phyloP scores from a whole-genome alignment of 2,329 filamentous ascomycete species.

The Ceratocystis colombiana region DNA sequence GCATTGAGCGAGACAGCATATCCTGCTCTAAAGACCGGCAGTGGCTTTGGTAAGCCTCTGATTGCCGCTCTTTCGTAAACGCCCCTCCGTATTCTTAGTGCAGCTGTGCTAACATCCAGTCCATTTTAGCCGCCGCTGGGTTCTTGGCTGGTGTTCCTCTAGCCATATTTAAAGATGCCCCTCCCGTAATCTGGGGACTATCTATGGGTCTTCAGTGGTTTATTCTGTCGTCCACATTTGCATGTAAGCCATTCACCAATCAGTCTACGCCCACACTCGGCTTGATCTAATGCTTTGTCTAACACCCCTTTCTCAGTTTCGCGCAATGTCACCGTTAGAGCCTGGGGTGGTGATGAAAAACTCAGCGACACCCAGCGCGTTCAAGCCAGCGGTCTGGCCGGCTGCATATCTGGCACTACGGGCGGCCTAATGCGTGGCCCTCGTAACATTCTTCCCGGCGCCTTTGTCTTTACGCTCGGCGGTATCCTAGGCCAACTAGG shows the following conservation, averaged over 20 bases:
- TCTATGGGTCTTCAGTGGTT: constrained; percentile 73
- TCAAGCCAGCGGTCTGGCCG: constrained; percentile 59
- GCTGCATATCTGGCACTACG: constrained; percentile 55
- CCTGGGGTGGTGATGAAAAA: constrained; percentile 43
- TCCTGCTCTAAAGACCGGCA: constrained; percentile 21
- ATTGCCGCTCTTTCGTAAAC: background rate
- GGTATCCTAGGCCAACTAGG: constrained; percentile 37
- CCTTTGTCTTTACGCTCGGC: constrained; percentile 40
- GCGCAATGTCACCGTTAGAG: constrained; percentile 39
- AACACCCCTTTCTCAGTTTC: constrained; percentile 36
- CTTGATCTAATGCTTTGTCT: constrained; percentile 14
- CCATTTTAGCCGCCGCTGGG: constrained; percentile 43
- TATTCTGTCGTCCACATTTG: constrained; percentile 38
- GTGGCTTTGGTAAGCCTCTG: constrained; percentile 17
- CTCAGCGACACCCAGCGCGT: constrained; percentile 50
- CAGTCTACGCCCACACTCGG: too few species aligned
- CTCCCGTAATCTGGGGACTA: constrained; percentile 59
- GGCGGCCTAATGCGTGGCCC: constrained; percentile 48
- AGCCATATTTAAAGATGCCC: constrained; percentile 59
- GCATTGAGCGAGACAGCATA: constrained; percentile 18
- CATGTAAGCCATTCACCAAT: constrained; percentile 42
- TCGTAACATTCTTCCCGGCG: constrained; percentile 43
- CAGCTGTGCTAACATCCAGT: background rate
- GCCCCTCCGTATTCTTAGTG: background rate
- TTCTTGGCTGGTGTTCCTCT: constrained; percentile 55